These are phyloP conservation scores for Theileria equi DNA, from an alignment of 169 alveolate species.

Conservation along the genomic window DNA sequence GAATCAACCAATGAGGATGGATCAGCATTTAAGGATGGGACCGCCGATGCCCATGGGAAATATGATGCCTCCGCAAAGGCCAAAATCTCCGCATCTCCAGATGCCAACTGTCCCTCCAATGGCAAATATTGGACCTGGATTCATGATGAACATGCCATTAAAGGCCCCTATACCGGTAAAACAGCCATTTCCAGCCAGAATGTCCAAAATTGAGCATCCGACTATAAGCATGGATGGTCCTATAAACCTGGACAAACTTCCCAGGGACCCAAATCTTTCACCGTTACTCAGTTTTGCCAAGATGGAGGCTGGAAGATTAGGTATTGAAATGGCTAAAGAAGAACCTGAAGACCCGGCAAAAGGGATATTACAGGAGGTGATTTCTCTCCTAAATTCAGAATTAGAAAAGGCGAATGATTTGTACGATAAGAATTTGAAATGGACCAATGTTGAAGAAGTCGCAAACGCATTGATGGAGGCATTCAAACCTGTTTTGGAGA, in stretches of 20 bases:
- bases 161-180: too few relatives aligned
- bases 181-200: too few relatives aligned
- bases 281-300: slow-evolving; percentile 1
- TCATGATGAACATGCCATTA: too few relatives aligned
- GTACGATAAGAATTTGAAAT: slow-evolving; percentile 7
- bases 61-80: slow-evolving; percentile 11
- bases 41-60: slow-evolving; percentile 19
- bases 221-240: neutral
- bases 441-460: slow-evolving; percentile 9
- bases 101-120: neutral
- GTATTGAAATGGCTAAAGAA: neutral
- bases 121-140: neutral
- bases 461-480: slow-evolving; percentile 24
- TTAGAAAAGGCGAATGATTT: slow-evolving; percentile 20
- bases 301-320: slow-evolving; percentile 5
- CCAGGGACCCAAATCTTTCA: slow-evolving; percentile 5
- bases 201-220: neutral
- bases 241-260: neutral
- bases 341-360: neutral
- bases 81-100: neutral
- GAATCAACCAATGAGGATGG: neutral
- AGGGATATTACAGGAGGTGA: neutral
- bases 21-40: neutral
- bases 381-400: neutral
- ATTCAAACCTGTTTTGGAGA: slow-evolving; percentile 25